Conservation (phyloP, 2,329 filamentous ascomycete species). For the Trichophaea hybrida region DNA sequence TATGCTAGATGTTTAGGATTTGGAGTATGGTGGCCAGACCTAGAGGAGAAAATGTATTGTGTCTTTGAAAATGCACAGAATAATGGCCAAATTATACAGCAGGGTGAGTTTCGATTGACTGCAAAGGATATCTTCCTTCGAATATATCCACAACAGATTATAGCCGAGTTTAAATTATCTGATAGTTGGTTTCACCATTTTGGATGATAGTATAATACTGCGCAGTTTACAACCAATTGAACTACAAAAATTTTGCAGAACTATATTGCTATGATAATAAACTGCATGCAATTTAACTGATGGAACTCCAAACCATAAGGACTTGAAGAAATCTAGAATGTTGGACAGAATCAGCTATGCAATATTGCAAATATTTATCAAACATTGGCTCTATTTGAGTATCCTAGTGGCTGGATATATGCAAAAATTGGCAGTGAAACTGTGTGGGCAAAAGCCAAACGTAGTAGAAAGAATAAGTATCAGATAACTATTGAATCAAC, state of each 20-base stretch:
- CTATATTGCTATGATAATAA: background rate
- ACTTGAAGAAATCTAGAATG: too few species aligned
- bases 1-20: too few species aligned
- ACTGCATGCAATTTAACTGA: slow-evolving; percentile 1
- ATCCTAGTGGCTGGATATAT: slow-evolving; percentile 5
- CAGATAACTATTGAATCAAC: too few species aligned
- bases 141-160: background rate
- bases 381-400: slow-evolving; percentile 7
- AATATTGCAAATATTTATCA: slow-evolving; percentile 5
- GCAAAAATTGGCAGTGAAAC: slow-evolving; percentile 2
- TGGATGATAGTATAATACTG: background rate
- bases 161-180: too few species aligned
- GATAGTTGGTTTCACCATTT: slow-evolving; percentile 1
- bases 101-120: background rate
- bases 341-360: background rate
- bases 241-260: slow-evolving; percentile 1
- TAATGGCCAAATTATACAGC: background rate
- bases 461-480: slow-evolving; percentile 8
- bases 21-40: too few species aligned
- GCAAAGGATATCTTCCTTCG: background rate
- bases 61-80: too few species aligned
- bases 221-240: slow-evolving; percentile 8
- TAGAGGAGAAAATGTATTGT: too few species aligned
- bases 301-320: background rate
- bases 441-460: background rate